Base-by-base conservation (phyloP, 83 land plant species). In the Diphasiastrum complanatum region DNA sequence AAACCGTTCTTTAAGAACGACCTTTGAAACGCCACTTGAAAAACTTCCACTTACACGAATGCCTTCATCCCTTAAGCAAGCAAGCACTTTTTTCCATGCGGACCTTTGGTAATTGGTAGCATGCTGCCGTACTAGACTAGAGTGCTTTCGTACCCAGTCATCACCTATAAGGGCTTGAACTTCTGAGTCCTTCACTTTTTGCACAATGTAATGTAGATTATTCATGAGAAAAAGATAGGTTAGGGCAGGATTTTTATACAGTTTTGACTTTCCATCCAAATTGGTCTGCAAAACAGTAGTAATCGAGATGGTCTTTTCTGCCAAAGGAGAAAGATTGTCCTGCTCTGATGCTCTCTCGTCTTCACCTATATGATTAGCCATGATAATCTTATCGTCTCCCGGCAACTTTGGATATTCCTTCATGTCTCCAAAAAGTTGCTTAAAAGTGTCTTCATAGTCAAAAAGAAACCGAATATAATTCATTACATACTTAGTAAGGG, bases 401-500 rank as follows among this genome's bases (percentile, higher is more conserved):
- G 86, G 55, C 5, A 86, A 30, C 60, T 38, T 52, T 18, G 68
- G 61, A 2, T 25, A 43, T 31, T 65, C 68, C 53, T 47, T 63
- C 53, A 47, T 63, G 14, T 60, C 38, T 6, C 51, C 69, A 34
- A 70, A 70, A 14, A 70, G 78, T 43, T 49, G 48, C 60, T 81
- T 69, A 27, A 89, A 56, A 23, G 86, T 72, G 18, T 72, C 79
- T 16, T 77, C 78, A 45, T 86, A 95, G 41, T 72, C 84, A 11
- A 81, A 86, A 31, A 89, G 66, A 47, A 95, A 60, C 33, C 68
- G 76, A 12, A 80, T 68, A 74, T 95, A 95, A 65, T 95, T 95
- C 99, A 95, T 95, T 11, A 95, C 99, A 74, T 95, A 95, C 0
- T 93, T 83, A 1, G 85, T 77, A 18, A 86, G 57, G 19, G 99